Evolutionary conservation across 78 protist species (phyloP).

Genomic region (Dictyostelium citrinum): DNA sequence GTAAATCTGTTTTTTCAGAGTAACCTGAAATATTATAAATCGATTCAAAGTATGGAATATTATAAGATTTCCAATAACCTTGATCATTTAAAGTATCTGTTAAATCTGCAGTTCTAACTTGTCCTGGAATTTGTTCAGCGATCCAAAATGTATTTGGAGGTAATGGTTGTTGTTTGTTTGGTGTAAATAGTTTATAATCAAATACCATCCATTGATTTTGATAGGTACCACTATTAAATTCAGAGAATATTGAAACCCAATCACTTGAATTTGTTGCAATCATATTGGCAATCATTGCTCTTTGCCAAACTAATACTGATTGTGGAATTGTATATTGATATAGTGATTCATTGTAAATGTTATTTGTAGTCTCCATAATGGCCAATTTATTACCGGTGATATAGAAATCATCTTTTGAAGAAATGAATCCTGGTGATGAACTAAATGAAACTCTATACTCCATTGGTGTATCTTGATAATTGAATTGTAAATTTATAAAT

Average conservation of each 20-base stretch:
- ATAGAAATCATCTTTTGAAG: slow-evolving; percentile 37
- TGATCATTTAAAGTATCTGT: slow-evolving; percentile 18
- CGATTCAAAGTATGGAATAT: slow-evolving; percentile 84
- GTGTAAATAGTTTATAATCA: slow-evolving; percentile 80
- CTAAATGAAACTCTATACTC: not conserved
- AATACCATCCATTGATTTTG: slow-evolving; percentile 88
- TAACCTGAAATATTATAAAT: slow-evolving; percentile 81
- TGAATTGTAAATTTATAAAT: not conserved
- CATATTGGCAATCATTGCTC: slow-evolving; percentile 79
- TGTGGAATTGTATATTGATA: slow-evolving; percentile 57
- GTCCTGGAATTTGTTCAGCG: slow-evolving; percentile 93
- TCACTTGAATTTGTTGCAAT: slow-evolving; percentile 41
- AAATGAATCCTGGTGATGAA: slow-evolving; percentile 11
- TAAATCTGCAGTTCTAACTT: slow-evolving; percentile 53
- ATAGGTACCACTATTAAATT: slow-evolving; percentile 85
- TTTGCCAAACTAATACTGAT: slow-evolving; percentile 76
- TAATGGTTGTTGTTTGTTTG: slow-evolving; percentile 48
- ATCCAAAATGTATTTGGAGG: slow-evolving; percentile 69
- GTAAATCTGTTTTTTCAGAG: not conserved
- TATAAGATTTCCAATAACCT: slow-evolving; percentile 88
- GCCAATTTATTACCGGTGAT: slow-evolving; percentile 26
- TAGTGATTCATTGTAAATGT: slow-evolving; percentile 51
- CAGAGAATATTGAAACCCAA: slow-evolving; percentile 71
- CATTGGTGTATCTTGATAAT: not conserved
- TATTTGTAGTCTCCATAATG: slow-evolving; percentile 76